These are phyloP conservation scores for Anisodus tanguticus DNA, from an alignment of 257 asterid genomes.

Conservation along the genomic window DNA sequence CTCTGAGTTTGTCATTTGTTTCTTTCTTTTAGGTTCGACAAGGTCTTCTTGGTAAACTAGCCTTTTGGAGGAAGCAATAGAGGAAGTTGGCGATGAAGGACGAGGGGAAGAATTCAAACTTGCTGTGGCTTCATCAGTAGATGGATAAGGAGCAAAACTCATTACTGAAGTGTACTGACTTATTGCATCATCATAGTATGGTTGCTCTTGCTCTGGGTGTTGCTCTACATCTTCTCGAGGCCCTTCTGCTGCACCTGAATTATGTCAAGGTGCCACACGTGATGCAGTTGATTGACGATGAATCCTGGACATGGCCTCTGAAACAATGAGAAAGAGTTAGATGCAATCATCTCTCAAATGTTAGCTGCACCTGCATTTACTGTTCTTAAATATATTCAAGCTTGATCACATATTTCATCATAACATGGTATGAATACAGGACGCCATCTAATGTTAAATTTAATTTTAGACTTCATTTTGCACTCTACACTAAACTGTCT, in stretches of 20 bases:
- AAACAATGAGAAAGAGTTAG: not conserved
- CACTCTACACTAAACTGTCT: not conserved
- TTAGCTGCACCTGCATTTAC: not conserved
- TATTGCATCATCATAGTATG: not conserved
- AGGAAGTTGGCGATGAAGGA: conserved; percentile 23
- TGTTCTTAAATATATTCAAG: not conserved
- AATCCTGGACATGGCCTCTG: conserved; percentile 8
- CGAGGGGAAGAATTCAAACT: not conserved
- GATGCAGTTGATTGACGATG: not conserved
- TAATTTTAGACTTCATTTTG: not conserved
- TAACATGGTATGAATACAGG: not conserved
- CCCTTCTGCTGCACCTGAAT: not conserved
- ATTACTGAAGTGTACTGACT: not conserved
- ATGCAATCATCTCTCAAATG: too few relatives aligned
- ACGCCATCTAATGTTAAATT: not conserved
- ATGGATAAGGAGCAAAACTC: not conserved
- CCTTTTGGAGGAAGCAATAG: conserved; percentile 12
- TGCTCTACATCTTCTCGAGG: not conserved
- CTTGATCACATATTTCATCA: not conserved
- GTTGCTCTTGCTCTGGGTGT: not conserved
- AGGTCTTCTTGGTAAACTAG: not conserved
- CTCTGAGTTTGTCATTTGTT: not conserved
- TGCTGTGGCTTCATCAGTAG: not conserved
- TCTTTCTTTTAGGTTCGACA: not conserved
- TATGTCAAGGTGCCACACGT: not conserved